Evolutionary conservation across 192 early-diverging fungal species (phyloP), one percentile per base, ranked within the genome.

Genomic region (Allomyces javanicus): DNA sequence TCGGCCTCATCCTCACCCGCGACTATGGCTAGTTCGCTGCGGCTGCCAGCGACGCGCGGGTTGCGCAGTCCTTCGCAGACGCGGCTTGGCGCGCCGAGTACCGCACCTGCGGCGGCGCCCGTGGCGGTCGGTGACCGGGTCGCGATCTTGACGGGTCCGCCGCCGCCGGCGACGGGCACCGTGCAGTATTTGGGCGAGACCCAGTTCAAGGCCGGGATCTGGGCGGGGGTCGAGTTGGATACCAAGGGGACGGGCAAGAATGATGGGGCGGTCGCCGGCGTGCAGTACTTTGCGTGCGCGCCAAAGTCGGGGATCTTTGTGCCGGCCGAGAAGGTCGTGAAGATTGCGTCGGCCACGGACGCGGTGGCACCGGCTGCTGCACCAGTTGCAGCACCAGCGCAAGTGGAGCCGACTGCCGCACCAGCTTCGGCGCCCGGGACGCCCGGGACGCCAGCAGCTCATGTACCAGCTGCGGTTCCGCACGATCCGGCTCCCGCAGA

Each of bases 271-370:
- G 66, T 69, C 25, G 26, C n/a, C 10, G 68, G 66, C 62, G 45
- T 68, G 12, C 24, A 65, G 19, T 69, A 69, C 66, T 69, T 69
- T 67, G 50, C 44, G 25, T 69, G 68, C 24, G 61, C 44, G 27
- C 67, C 68, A 19, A 55, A 62, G n/a, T 43, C 33, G 25, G 68
- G 68, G 24, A 40, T 69, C 6, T 69, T 69, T 66, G 64, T 69
- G 24, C 63, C 64, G 22, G 24, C 45, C 21, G 66, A 45, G 9
- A 24, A 44, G 10, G 43, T 69, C 0, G 33, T 40, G 5, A 40
- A 40, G 33, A 40, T 40, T 40, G 2, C 33, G 33, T 40, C 33
- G 33, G 33, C 33, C 5, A 9, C 33, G 33, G 33, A 40, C 9
- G 33, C 33, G 33, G 33, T 9, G 33, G 33, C 33, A 40, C 33